Conservation (phyloP, 2,329 filamentous ascomycete genomes). For the Fusarium oxysporum region DNA sequence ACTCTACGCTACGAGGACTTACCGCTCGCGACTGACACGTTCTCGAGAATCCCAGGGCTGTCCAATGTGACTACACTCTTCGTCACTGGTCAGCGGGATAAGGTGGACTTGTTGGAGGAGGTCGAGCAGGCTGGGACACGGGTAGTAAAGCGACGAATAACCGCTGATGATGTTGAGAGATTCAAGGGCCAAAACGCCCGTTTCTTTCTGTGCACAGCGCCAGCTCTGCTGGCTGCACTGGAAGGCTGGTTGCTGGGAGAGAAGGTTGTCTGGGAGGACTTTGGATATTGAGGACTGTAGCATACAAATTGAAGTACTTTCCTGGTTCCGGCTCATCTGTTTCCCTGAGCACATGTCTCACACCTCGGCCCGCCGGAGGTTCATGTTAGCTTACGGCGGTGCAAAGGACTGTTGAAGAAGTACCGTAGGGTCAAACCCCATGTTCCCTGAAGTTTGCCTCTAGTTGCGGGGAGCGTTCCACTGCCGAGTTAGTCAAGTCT, state of each 20-base stretch:
- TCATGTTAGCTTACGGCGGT: slow-evolving; percentile 20
- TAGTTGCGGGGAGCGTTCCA: slow-evolving; percentile 32
- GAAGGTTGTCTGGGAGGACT: slow-evolving; percentile 69
- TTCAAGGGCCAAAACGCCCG: slow-evolving; percentile 55
- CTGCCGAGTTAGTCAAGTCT: slow-evolving; percentile 16
- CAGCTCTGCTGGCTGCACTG: slow-evolving; percentile 55
- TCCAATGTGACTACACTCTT: slow-evolving; percentile 68
- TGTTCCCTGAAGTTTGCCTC: slow-evolving; percentile 14
- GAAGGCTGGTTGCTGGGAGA: slow-evolving; percentile 66
- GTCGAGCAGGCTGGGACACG: slow-evolving; percentile 51
- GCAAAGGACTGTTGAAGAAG: slow-evolving; percentile 12
- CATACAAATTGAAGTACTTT: slow-evolving; percentile 1
- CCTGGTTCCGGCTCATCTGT: neutral
- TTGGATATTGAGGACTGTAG: slow-evolving; percentile 61
- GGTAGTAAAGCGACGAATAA: slow-evolving; percentile 55
- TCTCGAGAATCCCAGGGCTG: slow-evolving; percentile 65
- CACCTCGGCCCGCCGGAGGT: slow-evolving; percentile 27
- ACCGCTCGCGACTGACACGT: slow-evolving; percentile 68
- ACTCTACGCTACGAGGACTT: slow-evolving; percentile 72
- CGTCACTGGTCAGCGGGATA: slow-evolving; percentile 64
- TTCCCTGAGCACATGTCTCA: neutral
- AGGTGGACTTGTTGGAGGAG: slow-evolving; percentile 51
- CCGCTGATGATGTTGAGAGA: slow-evolving; percentile 55
- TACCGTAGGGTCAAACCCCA: neutral
- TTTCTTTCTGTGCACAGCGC: slow-evolving; percentile 64